A percentile compares a stretch with the other conserved stretches of the same genome.
Conservation (phyloP, 768 basidiomycete species). For the Mycena metata region DNA sequence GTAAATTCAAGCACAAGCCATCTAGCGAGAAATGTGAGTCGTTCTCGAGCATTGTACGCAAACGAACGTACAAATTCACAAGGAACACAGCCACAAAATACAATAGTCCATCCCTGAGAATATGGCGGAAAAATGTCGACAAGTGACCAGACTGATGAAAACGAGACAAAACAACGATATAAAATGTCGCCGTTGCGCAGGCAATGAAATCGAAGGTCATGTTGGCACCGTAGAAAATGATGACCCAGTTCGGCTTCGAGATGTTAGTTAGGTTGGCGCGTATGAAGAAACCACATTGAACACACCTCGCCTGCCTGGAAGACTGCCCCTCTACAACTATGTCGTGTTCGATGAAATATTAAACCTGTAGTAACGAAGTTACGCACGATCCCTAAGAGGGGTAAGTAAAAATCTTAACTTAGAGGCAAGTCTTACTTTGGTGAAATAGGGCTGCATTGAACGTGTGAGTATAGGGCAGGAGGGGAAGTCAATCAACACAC, state of each 20-base stretch:
- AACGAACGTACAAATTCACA: constrained; percentile 20
- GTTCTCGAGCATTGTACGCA: too few species aligned
- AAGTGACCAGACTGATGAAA: constrained; percentile 3
- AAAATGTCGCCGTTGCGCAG: constrained; percentile 17
- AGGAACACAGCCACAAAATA: constrained; percentile 17
- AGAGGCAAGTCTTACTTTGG: background rate
- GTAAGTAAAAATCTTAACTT: background rate
- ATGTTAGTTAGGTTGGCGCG: background rate
- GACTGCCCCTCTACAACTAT: constrained; percentile 28
- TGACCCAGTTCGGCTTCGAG: constrained; percentile 31
- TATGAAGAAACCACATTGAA: background rate
- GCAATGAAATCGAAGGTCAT: constrained; percentile 30
- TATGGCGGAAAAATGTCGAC: constrained; percentile 2
- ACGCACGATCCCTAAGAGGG: constrained; percentile 15
- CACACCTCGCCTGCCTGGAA: constrained; percentile 22
- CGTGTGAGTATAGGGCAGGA: background rate
- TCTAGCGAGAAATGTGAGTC: background rate
- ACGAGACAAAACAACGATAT: constrained; percentile 8
- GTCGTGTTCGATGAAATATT: background rate
- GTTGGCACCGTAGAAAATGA: constrained; percentile 31
- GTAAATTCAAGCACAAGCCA: constrained; percentile 32
- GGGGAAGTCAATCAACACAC: constrained; percentile 8
- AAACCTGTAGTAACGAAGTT: background rate
- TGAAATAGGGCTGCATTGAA: constrained; percentile 19
- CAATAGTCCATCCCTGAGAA: constrained; percentile 24